Evolutionary conservation across 108 stramenopile genomes (phyloP), one percentile per base, ranked within the genome.

Genomic region (Skeletonema potamos): DNA sequence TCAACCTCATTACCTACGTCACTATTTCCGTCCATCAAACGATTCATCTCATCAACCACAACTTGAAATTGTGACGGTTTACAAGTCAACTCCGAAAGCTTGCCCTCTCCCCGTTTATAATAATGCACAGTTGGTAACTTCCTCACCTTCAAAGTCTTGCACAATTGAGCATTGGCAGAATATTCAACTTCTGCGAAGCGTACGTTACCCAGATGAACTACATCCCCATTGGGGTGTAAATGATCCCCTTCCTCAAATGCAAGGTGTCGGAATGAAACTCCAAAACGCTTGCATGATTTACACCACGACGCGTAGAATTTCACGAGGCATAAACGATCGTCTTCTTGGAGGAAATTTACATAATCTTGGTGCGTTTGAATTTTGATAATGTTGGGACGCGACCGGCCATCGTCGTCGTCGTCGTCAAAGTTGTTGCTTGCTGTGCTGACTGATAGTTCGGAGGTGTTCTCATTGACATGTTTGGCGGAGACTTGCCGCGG

Each of bases 131-230:
- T 77, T 34, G 90, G 90, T 54, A 91, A 66, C 46, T 77, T 87
- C 30, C 65, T 82, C 43, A 91, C 82, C 28, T 87, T 86, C 27
- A 89, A 72, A 10, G 84, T 44, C 58, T 78, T 76, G 48, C 90
- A 91, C 4, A 91, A 57, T 1, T 66, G 39, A 1, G 61, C 58
- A 68, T 84, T 87, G 0, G 65, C 56, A 63, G 79, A 66, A 62
- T 73, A 88, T 58, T 91, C 90, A 27, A 87, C 72, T 41, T 87
- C 77, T 11, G 81, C 90, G 64, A 91, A 79, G 2, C 90, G 86
- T 18, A 89, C 77, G 17, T 78, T 67, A 0, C 86, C 87, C 10
- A 37, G 17, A 0, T 57, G 55, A 11, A 66, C 27, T 4, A 85
- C 62, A 6, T 43, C 27, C 22, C 68, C 67, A n/a, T 51, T 34